Base-by-base conservation (phyloP, 2,329 filamentous ascomycete genomes). In the Scedosporium minutisporum region DNA sequence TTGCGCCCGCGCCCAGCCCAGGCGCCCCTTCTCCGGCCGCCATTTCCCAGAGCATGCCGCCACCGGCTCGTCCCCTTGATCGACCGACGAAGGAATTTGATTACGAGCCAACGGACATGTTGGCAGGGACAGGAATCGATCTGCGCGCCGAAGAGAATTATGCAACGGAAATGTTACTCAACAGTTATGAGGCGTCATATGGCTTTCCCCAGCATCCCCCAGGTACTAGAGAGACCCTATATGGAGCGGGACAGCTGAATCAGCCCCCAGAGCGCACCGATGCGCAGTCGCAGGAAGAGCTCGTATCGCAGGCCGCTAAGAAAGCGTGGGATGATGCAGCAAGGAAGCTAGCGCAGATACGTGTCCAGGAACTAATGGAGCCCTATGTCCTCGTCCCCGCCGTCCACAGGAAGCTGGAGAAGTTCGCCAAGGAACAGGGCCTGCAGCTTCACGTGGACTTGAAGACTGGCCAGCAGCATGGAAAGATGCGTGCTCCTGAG, bases 71-170 rank as follows among this genome's bases (percentile, higher is more conserved):
- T 69, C 85, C 80, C 63, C 79, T 80, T 18, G 88, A 89, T 63
- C 80, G 80, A 66, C 82, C 85, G 53, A 80, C 82, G 12, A 91
- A 86, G 66, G 81, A 82, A 62, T 79, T 80, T 63, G 78, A 84
- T 63, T 86, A 93, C 68, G 91, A 96, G 69, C 82, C 93, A 57
- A 90, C 88, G 66, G 93, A 97, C 75, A 89, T 92, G 60, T 76
- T 96, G 62, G 87, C 88, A 18, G 90, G 89, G 18, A 93, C 91
- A 16, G 92, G 91, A 59, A 91, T 97, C 66, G 90, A 96, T 76
- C 76, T 96, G 57, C 87, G 88, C 64, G 91, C 91, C 66, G 93
- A 96, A 73, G 91, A 96, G 70, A 90, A 92, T 68, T 80, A 95
- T 73, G 87, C 90, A 55, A 86, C 85, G 64, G 79, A 86, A 63